Evolutionary conservation across 75 land plant genomes (phyloP).

Genomic region (Sequoiadendron giganteum): DNA sequence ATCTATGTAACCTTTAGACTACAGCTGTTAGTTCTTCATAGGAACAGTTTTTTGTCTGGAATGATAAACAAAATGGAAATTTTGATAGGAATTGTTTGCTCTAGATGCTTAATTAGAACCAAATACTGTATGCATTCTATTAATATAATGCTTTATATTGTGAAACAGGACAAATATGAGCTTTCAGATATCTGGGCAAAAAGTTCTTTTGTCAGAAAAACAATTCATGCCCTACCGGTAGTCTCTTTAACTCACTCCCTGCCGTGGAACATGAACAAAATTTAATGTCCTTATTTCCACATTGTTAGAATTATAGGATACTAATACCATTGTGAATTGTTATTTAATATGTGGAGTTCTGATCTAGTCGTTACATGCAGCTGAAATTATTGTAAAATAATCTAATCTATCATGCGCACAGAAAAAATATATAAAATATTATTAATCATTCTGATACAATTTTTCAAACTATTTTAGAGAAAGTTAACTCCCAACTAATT

Average conservation of each 20-base stretch:
- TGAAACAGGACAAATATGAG: constrained; percentile 23
- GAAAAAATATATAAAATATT: too few species aligned
- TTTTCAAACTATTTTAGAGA: too few species aligned
- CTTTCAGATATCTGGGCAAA: constrained; percentile 28
- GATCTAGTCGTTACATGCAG: background rate
- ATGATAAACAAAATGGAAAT: background rate
- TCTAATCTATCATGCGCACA: too few species aligned
- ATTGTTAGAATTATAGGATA: background rate
- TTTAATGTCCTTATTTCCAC: background rate
- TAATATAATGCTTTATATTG: background rate
- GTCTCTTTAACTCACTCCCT: background rate
- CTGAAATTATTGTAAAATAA: too few species aligned
- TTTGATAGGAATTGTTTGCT: background rate
- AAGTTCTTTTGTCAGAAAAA: constrained; percentile 23
- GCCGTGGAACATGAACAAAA: background rate
- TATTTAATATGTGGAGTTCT: too few species aligned
- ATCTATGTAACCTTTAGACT: background rate
- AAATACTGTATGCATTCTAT: background rate
- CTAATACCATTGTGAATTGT: background rate
- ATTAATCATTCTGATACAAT: too few species aligned
- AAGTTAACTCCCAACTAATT: too few species aligned
- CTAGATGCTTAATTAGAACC: background rate
- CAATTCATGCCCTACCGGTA: constrained; percentile 20
- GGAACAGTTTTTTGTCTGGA: background rate
- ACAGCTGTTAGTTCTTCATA: background rate